These are phyloP conservation scores for Halophytophthora batemanensis DNA, from an alignment of 352 stramenopile species.

Conservation along the genomic window DNA sequence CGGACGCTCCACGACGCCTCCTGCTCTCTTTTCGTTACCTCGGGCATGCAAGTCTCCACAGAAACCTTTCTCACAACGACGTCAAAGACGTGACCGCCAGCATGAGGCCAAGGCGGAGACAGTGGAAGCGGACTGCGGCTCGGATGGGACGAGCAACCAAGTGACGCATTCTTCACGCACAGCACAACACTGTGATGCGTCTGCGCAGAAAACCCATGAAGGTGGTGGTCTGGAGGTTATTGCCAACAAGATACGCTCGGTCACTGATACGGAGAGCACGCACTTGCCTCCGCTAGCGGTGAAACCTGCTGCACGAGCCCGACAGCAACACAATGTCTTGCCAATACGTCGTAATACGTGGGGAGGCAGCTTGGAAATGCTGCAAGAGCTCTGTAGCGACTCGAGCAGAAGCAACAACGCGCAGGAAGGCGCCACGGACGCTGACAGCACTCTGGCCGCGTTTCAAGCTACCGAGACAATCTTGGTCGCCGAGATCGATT, in stretches of 20 bases:
- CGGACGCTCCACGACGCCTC: no score
- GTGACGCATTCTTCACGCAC: slow-evolving; percentile 4
- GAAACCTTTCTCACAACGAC: not conserved
- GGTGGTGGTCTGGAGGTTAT: not conserved
- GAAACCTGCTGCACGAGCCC: slow-evolving; percentile 1
- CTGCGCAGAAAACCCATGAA: not conserved
- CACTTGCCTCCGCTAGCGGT: slow-evolving; percentile 5
- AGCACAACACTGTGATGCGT: not conserved
- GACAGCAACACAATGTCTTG: slow-evolving; percentile 3
- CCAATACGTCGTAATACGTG: slow-evolving; percentile 10
- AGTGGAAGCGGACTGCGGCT: not conserved
- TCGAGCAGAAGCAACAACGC: not conserved
- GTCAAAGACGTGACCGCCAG: not conserved
- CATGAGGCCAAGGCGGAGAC: not conserved
- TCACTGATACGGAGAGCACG: not conserved
- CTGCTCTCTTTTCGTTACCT: no score
- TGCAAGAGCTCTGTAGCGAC: not conserved
- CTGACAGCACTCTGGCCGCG: slow-evolving; percentile 16
- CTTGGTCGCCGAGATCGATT: slow-evolving; percentile 35
- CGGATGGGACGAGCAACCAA: slow-evolving; percentile 11
- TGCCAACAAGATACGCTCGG: not conserved
- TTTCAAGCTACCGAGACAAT: slow-evolving; percentile 38
- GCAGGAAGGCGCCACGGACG: slow-evolving; percentile 8
- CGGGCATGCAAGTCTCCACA: no score
- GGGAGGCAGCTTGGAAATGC: slow-evolving; percentile 4